Conservation (phyloP, 768 basidiomycete genomes). For the Pisolithus tinctorius region DNA sequence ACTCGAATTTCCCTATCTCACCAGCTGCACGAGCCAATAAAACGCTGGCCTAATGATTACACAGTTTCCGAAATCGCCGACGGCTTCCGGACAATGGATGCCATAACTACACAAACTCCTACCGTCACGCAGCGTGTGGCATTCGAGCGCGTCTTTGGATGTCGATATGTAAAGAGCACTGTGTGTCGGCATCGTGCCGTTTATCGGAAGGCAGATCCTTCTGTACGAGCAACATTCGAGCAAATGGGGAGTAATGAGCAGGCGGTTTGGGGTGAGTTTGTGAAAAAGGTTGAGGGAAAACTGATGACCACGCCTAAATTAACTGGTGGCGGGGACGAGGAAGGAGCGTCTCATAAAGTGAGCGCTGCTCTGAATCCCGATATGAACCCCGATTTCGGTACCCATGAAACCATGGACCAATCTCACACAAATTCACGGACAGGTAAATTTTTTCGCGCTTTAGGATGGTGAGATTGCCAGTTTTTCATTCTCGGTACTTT, state of each 20-base stretch:
- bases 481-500: no score
- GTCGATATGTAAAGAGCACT: conserved; percentile 67
- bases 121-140: conserved; percentile 57
- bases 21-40: conserved; percentile 57
- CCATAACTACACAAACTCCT: conserved; percentile 28
- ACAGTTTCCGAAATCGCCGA: conserved; percentile 57
- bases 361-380: not conserved
- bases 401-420: no score
- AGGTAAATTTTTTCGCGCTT: no score
- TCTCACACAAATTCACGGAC: no score
- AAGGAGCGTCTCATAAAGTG: not conserved
- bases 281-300: conserved; percentile 52
- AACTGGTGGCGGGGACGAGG: not conserved
- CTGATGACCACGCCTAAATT: conserved; percentile 7
- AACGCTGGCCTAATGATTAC: conserved; percentile 75
- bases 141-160: conserved; percentile 66
- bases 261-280: conserved; percentile 66
- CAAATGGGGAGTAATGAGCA: conserved; percentile 46
- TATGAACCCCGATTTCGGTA: no score
- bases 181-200: conserved; percentile 67
- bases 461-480: no score
- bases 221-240: conserved; percentile 45
- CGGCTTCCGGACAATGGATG: conserved; percentile 50
- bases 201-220: conserved; percentile 50
- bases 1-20: conserved; percentile 34